Evolutionary conservation across 345 rosid species (phyloP).

Genomic region (Lepidium sativum): DNA sequence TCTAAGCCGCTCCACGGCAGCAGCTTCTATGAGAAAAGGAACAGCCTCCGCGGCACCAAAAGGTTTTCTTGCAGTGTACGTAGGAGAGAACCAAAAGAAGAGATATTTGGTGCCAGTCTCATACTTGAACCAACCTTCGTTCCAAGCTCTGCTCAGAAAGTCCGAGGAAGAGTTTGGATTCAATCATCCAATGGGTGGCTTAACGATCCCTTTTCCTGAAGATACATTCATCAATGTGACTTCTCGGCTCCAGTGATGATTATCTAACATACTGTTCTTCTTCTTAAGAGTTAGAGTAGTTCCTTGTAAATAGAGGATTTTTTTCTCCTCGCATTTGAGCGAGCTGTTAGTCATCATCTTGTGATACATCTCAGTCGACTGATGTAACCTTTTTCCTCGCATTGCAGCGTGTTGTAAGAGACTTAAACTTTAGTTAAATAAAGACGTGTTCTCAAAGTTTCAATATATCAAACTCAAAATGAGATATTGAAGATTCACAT

Average conservation of each 20-base stretch:
- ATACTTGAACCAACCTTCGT: constrained; percentile 30
- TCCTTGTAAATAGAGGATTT: not conserved
- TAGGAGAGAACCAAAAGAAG: constrained; percentile 43
- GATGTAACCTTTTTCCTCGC: not conserved
- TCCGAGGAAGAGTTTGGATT: constrained; percentile 50
- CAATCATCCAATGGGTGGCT: constrained; percentile 45
- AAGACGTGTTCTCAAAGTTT: no score
- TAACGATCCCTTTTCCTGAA: constrained; percentile 48
- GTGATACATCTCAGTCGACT: not conserved
- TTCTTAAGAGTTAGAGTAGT: not conserved
- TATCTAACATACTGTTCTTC: constrained; percentile 2
- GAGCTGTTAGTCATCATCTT: not conserved
- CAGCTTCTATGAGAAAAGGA: not conserved
- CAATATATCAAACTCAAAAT: no score
- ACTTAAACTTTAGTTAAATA: no score
- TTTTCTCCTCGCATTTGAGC: not conserved
- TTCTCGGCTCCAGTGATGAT: constrained; percentile 24
- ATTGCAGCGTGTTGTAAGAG: not conserved
- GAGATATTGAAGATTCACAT: no score
- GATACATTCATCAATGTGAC: constrained; percentile 35
- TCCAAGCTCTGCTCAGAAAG: constrained; percentile 37
- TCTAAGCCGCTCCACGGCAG: not conserved
- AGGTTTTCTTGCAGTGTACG: constrained; percentile 44
- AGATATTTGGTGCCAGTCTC: constrained; percentile 41
- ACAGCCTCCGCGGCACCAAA: constrained; percentile 19